Conservation (phyloP, 78 protist species). For the Blattamonas nauphoetae region DNA sequence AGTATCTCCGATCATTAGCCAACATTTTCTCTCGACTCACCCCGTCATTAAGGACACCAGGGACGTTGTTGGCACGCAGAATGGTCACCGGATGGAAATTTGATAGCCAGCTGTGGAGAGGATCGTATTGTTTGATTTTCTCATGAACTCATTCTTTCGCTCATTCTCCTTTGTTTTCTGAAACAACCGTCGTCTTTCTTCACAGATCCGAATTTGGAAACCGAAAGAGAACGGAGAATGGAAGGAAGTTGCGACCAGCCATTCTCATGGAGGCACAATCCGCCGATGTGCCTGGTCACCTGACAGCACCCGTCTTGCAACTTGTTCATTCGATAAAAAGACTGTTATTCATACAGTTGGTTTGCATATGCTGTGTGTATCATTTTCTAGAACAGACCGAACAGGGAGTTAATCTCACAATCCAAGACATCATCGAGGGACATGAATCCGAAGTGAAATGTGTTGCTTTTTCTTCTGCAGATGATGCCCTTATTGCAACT, state of each 20-base stretch:
- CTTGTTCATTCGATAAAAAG: conserved; percentile 62
- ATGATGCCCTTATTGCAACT: conserved; percentile 73
- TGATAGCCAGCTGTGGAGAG: conserved; percentile 67
- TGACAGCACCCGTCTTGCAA: conserved; percentile 47
- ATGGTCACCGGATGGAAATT: conserved; percentile 59
- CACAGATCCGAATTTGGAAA: neutral
- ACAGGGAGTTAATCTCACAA: neutral
- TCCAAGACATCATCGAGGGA: conserved; percentile 71
- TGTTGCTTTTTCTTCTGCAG: conserved; percentile 54
- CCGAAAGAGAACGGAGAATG: neutral
- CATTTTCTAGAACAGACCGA: neutral
- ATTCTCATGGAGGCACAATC: conserved; percentile 50
- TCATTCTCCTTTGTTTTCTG: conserved; percentile 34
- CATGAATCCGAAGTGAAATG: conserved; percentile 84
- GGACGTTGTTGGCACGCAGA: conserved; percentile 59
- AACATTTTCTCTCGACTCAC: neutral
- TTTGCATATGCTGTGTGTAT: neutral
- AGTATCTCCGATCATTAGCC: neutral
- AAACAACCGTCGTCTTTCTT: neutral
- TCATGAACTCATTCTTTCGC: neutral
- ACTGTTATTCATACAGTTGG: conserved; percentile 3
- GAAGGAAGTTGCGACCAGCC: neutral
- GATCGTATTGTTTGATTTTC: conserved; percentile 59
- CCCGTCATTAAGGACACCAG: conserved; percentile 26
- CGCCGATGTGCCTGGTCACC: conserved; percentile 67